Conservation (phyloP, 768 basidiomycete species). For the Psilocybe cubensis region DNA sequence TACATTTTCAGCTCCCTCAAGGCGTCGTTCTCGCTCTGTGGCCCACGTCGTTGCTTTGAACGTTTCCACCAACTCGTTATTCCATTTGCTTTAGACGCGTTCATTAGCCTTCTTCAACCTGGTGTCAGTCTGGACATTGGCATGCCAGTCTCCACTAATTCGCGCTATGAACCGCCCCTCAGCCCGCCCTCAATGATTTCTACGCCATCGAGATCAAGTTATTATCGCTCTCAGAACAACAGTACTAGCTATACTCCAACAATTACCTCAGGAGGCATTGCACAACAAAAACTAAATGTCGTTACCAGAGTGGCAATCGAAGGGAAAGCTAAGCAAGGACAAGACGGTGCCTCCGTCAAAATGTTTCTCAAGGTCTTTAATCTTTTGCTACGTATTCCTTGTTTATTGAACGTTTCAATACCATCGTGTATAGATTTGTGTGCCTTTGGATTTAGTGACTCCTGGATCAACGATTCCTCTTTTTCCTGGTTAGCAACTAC, state of each 20-base stretch:
- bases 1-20: conserved; percentile 3
- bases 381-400: neutral
- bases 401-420: neutral
- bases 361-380: conserved; percentile 79
- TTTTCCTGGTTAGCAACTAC: conserved; percentile 61
- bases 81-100: too few species aligned
- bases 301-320: conserved; percentile 78
- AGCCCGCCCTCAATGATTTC: conserved; percentile 26
- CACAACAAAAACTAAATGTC: conserved; percentile 59
- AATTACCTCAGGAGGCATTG: conserved; percentile 43
- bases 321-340: conserved; percentile 67
- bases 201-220: conserved; percentile 25
- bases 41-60: neutral
- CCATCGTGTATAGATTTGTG: conserved; percentile 49
- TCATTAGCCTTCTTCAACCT: neutral
- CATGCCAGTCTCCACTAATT: conserved; percentile 28
- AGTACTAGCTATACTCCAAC: conserved; percentile 49
- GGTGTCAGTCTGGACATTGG: neutral
- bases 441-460: conserved; percentile 66
- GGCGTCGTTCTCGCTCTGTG: neutral
- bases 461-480: conserved; percentile 74
- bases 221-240: conserved; percentile 25
- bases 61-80: too few species aligned
- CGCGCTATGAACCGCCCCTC: conserved; percentile 25
- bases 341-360: conserved; percentile 68